A percentile compares a stretch with the other conserved stretches of the same genome.
Evolutionary conservation across 371 early-diverging fungal species (phyloP).

Genomic region (Mortierella sp.): DNA sequence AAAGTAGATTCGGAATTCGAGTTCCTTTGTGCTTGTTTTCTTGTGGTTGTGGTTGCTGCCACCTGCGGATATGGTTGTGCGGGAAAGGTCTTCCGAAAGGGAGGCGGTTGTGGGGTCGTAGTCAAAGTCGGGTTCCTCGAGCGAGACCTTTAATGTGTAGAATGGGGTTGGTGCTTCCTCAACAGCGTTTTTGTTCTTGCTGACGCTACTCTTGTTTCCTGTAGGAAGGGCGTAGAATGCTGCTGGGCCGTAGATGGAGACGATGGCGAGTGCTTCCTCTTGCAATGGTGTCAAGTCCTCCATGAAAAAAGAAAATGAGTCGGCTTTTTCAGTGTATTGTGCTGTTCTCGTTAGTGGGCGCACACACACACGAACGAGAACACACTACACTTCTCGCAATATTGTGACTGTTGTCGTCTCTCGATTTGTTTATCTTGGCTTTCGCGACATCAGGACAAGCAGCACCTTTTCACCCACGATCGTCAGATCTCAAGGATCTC

Average conservation of each 20-base stretch:
- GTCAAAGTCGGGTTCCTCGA: conserved; percentile 58
- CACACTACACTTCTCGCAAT: no score
- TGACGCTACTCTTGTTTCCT: not conserved
- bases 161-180: conserved; percentile 22
- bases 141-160: conserved; percentile 49
- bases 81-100: not conserved
- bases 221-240: conserved; percentile 42
- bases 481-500: not conserved
- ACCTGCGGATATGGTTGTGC: not conserved
- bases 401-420: not conserved
- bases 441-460: not conserved
- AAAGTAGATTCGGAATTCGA: conserved; percentile 70
- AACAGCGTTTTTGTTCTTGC: not conserved
- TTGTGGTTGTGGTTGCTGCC: not conserved
- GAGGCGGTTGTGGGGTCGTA: conserved; percentile 30
- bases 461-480: not conserved
- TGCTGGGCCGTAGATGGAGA: conserved; percentile 60
- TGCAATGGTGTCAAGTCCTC: conserved; percentile 41
- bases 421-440: not conserved
- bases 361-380: not conserved
- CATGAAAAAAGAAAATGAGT: conserved; percentile 18
- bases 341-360: not conserved
- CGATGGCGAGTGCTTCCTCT: conserved; percentile 59
- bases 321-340: not conserved
- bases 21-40: conserved; percentile 24